Evolutionary conservation across 202 grass and related monocot genomes (phyloP).

Genomic region (Saccharum hybrid): DNA sequence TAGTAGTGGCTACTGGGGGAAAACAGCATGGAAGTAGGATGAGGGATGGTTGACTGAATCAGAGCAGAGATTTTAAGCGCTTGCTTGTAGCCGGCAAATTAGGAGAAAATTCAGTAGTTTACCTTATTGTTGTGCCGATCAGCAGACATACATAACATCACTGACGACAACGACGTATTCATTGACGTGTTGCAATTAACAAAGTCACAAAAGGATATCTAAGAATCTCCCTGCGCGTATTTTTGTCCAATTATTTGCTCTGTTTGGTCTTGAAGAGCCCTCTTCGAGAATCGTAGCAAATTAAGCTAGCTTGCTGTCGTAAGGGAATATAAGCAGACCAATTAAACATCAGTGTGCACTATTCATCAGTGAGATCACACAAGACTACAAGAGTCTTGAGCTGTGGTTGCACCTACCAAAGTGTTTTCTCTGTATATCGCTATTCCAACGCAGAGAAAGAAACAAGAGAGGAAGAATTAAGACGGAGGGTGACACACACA

Average conservation of each 20-base stretch:
- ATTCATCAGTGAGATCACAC: constrained; percentile 23
- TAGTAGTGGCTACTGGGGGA: neutral
- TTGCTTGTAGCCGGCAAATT: constrained; percentile 16
- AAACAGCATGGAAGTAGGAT: neutral
- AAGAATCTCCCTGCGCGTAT: constrained; percentile 25
- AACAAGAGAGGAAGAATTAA: neutral
- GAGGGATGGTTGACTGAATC: constrained; percentile 31
- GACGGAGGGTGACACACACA: neutral
- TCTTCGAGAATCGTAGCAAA: neutral
- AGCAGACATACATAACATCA: constrained; percentile 19
- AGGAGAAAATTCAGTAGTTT: neutral
- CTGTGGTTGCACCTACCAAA: constrained; percentile 40
- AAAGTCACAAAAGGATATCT: constrained; percentile 3
- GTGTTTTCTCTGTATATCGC: neutral
- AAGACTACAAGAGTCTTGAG: neutral
- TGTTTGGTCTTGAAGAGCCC: neutral
- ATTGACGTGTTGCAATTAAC: constrained; percentile 8
- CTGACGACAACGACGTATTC: neutral
- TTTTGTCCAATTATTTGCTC: neutral
- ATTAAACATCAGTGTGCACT: neutral
- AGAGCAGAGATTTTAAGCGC: constrained; percentile 1
- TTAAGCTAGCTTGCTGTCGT: neutral
- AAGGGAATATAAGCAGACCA: constrained; percentile 19
- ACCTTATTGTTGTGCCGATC: neutral
- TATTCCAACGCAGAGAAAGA: neutral